Conservation (phyloP, 257 asterid genomes). For the Nyctanthes arbortristis region DNA sequence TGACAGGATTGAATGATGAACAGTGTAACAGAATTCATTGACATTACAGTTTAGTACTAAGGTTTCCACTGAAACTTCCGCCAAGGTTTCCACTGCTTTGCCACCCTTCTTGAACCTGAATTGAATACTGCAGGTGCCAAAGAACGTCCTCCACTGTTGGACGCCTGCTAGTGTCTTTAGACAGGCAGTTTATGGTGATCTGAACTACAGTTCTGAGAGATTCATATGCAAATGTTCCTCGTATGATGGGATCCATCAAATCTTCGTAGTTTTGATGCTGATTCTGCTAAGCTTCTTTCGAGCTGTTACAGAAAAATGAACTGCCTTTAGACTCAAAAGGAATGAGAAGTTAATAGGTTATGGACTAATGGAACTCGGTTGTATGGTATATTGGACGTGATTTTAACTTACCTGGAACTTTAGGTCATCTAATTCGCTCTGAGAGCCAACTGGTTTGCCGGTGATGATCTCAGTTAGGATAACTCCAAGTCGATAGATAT, state of each 20-base stretch:
- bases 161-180: slow-evolving; percentile 58
- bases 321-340: not conserved
- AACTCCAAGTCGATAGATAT: slow-evolving; percentile 74
- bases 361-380: not conserved
- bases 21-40: not conserved
- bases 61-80: slow-evolving; percentile 51
- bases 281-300: slow-evolving; percentile 82
- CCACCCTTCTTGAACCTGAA: slow-evolving; percentile 99
- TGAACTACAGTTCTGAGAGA: slow-evolving; percentile 79
- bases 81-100: slow-evolving; percentile 72
- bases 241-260: slow-evolving; percentile 70
- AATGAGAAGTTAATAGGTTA: not conserved
- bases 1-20: slow-evolving; percentile 5
- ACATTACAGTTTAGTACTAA: slow-evolving; percentile 48
- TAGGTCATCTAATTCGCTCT: slow-evolving; percentile 66
- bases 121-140: slow-evolving; percentile 97
- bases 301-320: slow-evolving; percentile 41
- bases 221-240: slow-evolving; percentile 86
- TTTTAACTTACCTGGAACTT: slow-evolving; percentile 57
- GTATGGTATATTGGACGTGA: not conserved
- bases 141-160: slow-evolving; percentile 96
- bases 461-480: slow-evolving; percentile 67
- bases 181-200: slow-evolving; percentile 73
- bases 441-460: slow-evolving; percentile 67
- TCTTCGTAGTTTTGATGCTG: slow-evolving; percentile 75